A percentile compares a stretch with the other conserved stretches of the same genome.
These are phyloP conservation scores for Fusarium caatingaense DNA, from an alignment of 2,329 filamentous ascomycete species.

Conservation along the genomic window DNA sequence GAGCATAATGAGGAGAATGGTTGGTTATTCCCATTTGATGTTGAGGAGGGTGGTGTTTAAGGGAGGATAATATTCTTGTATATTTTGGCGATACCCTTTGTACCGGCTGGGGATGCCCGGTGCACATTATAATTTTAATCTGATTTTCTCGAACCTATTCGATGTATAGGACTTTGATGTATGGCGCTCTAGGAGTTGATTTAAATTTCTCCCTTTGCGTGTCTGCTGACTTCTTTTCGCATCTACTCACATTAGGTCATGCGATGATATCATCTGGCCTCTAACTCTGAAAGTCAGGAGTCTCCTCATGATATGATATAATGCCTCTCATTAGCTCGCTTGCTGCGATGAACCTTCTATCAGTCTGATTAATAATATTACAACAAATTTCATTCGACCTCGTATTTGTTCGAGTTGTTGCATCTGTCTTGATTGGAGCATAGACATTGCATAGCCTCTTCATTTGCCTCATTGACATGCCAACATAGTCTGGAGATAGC, in stretches of 20 bases:
- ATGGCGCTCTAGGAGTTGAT: too few relatives aligned
- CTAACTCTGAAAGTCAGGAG: too few relatives aligned
- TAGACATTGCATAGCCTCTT: not conserved
- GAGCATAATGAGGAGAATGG: conserved; percentile 34
- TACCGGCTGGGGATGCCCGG: not conserved
- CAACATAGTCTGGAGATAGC: not conserved
- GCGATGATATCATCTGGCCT: not conserved
- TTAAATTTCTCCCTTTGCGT: too few relatives aligned
- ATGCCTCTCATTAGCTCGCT: too few relatives aligned
- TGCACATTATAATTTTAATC: not conserved
- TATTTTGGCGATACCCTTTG: not conserved
- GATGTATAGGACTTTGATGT: too few relatives aligned
- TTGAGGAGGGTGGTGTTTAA: not conserved
- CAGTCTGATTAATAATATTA: too few relatives aligned
- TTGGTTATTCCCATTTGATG: conserved; percentile 22
- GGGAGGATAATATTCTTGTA: not conserved
- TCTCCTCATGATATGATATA: too few relatives aligned
- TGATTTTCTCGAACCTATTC: too few relatives aligned
- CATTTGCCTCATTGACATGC: not conserved
- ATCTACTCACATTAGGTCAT: not conserved
- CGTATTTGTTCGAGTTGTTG: not conserved
- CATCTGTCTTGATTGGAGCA: not conserved
- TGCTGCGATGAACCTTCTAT: too few relatives aligned
- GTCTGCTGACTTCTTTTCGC: not conserved
- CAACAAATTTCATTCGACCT: not conserved